Conservation (phyloP, 2,329 filamentous ascomycete species). For the Monosporascus sp. region DNA sequence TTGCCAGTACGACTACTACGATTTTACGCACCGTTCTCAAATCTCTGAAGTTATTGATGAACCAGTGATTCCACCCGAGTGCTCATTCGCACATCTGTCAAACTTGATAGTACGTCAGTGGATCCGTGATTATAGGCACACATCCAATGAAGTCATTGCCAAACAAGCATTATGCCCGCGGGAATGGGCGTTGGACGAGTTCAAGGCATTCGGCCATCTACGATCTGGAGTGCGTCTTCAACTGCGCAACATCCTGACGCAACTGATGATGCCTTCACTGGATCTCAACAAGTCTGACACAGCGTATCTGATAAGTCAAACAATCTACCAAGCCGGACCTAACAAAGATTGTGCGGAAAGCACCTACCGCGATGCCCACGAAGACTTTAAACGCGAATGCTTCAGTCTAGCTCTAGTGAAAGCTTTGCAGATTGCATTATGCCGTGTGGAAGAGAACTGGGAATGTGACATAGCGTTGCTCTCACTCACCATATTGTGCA, state of each 20-base stretch:
- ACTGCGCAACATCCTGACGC: conserved; percentile 2
- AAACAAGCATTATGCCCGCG: background rate
- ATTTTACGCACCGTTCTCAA: background rate
- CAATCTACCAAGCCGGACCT: conserved; percentile 3
- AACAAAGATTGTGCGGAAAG: background rate
- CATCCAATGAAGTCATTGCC: conserved; percentile 3
- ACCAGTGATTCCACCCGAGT: background rate
- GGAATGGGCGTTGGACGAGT: background rate
- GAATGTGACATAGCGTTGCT: conserved; percentile 2
- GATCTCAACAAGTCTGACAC: conserved; percentile 1
- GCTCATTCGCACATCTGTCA: conserved; percentile 2
- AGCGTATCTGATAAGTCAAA: background rate
- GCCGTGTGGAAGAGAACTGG: conserved; percentile 1
- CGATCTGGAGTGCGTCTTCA: conserved; percentile 3
- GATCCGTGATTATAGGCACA: conserved; percentile 1
- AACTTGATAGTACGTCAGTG: background rate
- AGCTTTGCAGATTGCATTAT: background rate
- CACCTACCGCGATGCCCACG: conserved; percentile 1
- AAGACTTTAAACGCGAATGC: background rate
- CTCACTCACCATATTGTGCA: background rate
- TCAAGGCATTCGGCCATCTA: conserved; percentile 6
- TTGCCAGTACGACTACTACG: conserved; percentile 2
- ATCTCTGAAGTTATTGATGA: background rate
- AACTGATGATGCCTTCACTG: background rate
- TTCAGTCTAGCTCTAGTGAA: background rate